Evolutionary conservation across 1,284 basidiomycete species (phyloP), one percentile per base, ranked within the genome.

Genomic region (Ustilago nuda): DNA sequence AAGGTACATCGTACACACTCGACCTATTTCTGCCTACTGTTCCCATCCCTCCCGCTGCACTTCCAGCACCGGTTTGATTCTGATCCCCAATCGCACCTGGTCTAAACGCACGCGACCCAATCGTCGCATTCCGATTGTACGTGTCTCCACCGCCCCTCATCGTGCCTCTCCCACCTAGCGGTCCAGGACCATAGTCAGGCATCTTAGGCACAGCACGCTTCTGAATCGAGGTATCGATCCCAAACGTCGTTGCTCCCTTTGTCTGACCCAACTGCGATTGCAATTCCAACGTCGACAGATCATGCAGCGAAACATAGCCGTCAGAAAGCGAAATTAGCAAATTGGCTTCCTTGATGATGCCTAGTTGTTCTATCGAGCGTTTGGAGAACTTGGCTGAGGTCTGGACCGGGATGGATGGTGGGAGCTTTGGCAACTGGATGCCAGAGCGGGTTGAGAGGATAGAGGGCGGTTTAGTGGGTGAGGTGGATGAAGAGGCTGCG

Each of bases 341-440:
- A 77, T 93, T 92, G 15, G 93, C 89, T 78, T 94, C 93, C 73
- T 92, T 91, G 74, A 98, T 89, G 58, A 92, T 92, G 3, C 91
- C 93, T 6, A 98, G 87, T 82, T 94, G 94, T 65, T 98, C 94
- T 48, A 98, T 93, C 12, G 92, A 88, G 77, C 89, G 90, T 74
- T 90, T 89, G 13, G 89, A 87, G 36, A 95, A 86, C 5, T 86
- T 87, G 70, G 61, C 15, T 35, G 52, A 50, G 9, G 56, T 54
- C 37, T 79, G 71, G 9, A 66, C 33, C 9, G 72, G 76, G 8
- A 50, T 50, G 4, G 71, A 70, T 30, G 56, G 17, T 17, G 68
- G 45, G 8, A 32, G 30, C 19, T 43, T 62, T 11, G 37, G 12
- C 2, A 60, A 43, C 41, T 50, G 17, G 6, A 37, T 37, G 2